Base-by-base conservation (phyloP, 2,329 filamentous ascomycete species). In the Plectosphaerella sp. region DNA sequence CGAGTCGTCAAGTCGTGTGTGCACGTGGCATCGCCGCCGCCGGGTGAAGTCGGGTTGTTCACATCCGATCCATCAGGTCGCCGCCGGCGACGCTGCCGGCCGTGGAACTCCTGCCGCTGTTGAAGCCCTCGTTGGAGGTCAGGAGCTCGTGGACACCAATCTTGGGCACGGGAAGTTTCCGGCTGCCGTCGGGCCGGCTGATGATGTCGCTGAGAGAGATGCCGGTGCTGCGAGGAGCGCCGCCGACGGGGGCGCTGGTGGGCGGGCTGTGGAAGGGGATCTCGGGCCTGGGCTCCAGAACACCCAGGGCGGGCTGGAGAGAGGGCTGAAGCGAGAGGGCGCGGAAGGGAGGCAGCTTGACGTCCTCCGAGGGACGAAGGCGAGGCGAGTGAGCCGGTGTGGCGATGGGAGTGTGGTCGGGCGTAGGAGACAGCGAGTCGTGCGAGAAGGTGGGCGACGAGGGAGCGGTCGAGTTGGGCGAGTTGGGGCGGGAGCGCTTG, bases 401-500 rank as follows among this genome's bases (percentile, higher is more conserved):
- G 25, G 92, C 93, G 52, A 97, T 84, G n/a, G 93, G 93, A n/a
- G 94, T 97, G 75, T 97, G 92, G 65, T 97, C 93, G 11, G 93
- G 94, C 2, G 93, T 99, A 5, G 93, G 94, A 10, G 93, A 97
- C 46, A 93, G 81, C 11, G 93, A 97, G 70, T 96, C 91, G 72
- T 97, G 91, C 2, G 93, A 97, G 69, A 97, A 96, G 4, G 92
- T 97, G 24, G 93, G 93, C 33, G 93, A 97, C 24, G 93, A 96
- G 18, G 94, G 94, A 47, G 93, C 93, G 2, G 93, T 97, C 9
- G 92, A 97, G 72, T 95, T 91, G 50, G 93, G 94, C 36, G 93
- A 97, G 68, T 92, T 94, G 43, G 94, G 93, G 61, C 93, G 79
- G 54, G 93, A 97, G 57, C 91, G 86, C 78, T 97, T 97, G 24